These are phyloP conservation scores for Penicillium sp. DNA, from an alignment of 2,329 filamentous ascomycete genomes.

Conservation along the genomic window DNA sequence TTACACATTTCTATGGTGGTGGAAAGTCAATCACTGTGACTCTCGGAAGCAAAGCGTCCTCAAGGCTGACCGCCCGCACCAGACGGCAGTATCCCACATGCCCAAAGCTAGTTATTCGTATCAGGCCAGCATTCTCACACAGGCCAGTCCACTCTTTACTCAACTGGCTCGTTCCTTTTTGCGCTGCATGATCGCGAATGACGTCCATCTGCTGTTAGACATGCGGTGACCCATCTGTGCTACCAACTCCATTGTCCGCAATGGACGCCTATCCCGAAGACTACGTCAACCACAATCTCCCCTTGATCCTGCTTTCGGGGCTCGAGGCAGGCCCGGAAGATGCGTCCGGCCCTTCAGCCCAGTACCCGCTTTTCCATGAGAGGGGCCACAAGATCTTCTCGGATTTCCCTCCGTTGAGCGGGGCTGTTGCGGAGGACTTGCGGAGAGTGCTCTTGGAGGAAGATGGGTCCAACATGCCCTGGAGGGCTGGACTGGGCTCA, in stretches of 20 bases:
- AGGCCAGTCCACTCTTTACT: background rate
- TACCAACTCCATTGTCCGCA: conserved; percentile 28
- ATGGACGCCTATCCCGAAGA: conserved; percentile 52
- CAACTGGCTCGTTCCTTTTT: background rate
- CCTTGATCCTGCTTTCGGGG: conserved; percentile 76
- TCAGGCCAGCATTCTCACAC: background rate
- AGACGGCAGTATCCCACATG: conserved; percentile 3
- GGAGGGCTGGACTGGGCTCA: conserved; percentile 56
- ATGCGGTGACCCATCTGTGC: conserved; percentile 33
- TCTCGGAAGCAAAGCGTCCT: background rate
- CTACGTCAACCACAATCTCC: conserved; percentile 82
- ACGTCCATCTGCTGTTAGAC: conserved; percentile 10
- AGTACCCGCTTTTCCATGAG: conserved; percentile 51
- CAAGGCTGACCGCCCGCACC: conserved; percentile 3
- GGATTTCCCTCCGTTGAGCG: conserved; percentile 63
- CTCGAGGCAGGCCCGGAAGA: conserved; percentile 48
- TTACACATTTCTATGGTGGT: background rate
- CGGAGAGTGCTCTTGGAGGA: conserved; percentile 61
- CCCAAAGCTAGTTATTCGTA: background rate
- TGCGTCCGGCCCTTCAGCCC: conserved; percentile 27
- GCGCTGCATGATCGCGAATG: background rate
- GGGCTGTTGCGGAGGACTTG: conserved; percentile 61
- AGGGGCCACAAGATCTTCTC: conserved; percentile 63
- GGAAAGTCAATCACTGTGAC: background rate
- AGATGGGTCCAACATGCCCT: conserved; percentile 62